Evolutionary conservation across 345 rosid species (phyloP).

Genomic region (Fremontodendron californicum): DNA sequence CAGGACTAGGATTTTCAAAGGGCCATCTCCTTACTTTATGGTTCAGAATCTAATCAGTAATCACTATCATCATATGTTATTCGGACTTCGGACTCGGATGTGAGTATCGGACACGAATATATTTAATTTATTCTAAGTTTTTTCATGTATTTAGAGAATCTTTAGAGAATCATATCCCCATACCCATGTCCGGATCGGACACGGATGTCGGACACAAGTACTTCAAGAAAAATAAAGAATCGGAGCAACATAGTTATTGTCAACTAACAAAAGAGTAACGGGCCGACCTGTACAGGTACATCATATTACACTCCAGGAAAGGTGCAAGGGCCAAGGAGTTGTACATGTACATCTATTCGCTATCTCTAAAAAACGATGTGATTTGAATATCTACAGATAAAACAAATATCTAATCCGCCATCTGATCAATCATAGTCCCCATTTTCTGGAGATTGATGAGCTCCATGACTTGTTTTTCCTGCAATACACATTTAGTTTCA

Average conservation of each 20-base stretch:
- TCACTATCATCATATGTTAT: too few relatives aligned
- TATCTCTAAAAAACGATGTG: conserved; percentile 22
- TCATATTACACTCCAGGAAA: conserved; percentile 29
- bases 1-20: neutral
- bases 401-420: conserved; percentile 32
- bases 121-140: too few relatives aligned
- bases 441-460: conserved; percentile 55
- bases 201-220: too few relatives aligned
- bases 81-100: too few relatives aligned
- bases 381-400: neutral
- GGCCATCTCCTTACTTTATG: conserved; percentile 9
- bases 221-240: too few relatives aligned
- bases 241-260: too few relatives aligned
- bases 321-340: conserved; percentile 17
- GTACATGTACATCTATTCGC: conserved; percentile 25
- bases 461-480: conserved; percentile 50
- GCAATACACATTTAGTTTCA: conserved; percentile 22
- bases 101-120: too few relatives aligned
- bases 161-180: too few relatives aligned
- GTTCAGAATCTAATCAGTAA: conserved; percentile 13
- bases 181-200: too few relatives aligned
- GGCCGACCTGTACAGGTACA: conserved; percentile 41
- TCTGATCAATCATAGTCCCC: conserved; percentile 57
- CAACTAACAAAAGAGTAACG: conserved; percentile 19
- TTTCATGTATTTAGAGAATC: too few relatives aligned